Evolutionary conservation across 495 filamentous ascomycete species (phyloP).

Genomic region (Xylaria castorea): DNA sequence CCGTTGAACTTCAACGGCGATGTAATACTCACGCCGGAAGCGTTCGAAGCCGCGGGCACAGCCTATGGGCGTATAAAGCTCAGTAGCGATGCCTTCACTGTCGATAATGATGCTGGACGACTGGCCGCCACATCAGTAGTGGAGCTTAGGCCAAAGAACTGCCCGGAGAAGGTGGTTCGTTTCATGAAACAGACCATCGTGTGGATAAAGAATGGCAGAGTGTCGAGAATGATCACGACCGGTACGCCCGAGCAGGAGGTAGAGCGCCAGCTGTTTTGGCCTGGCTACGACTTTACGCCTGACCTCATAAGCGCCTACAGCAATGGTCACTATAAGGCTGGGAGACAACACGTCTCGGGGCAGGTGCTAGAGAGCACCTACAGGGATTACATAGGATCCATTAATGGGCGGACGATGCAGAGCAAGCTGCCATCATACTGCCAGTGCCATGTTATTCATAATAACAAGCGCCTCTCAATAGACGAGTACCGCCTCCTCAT

Average conservation of each 20-base stretch:
- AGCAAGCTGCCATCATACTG: conserved; percentile 37
- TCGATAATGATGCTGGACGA: conserved; percentile 33
- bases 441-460: conserved; percentile 36
- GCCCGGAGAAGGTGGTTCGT: not conserved
- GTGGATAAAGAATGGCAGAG: conserved; percentile 35
- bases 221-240: conserved; percentile 11
- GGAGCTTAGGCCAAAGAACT: not conserved
- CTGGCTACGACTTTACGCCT: conserved; percentile 19
- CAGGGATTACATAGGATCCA: conserved; percentile 37
- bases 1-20: not conserved
- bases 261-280: conserved; percentile 26
- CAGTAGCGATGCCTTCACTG: conserved; percentile 29
- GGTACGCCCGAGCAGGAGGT: conserved; percentile 23
- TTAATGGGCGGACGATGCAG: conserved; percentile 40
- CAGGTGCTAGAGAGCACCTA: conserved; percentile 29
- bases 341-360: conserved; percentile 32
- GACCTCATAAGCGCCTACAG: conserved; percentile 28
- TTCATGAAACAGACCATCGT: conserved; percentile 30
- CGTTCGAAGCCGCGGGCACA: conserved; percentile 13
- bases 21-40: not conserved
- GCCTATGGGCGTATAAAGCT: conserved; percentile 31
- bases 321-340: not conserved
- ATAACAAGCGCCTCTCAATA: conserved; percentile 33
- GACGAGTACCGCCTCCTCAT: conserved; percentile 41
- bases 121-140: conserved; percentile 24